phyloP scores from a whole-genome alignment of 805 yeast species.

The Kazachstania viticola region DNA sequence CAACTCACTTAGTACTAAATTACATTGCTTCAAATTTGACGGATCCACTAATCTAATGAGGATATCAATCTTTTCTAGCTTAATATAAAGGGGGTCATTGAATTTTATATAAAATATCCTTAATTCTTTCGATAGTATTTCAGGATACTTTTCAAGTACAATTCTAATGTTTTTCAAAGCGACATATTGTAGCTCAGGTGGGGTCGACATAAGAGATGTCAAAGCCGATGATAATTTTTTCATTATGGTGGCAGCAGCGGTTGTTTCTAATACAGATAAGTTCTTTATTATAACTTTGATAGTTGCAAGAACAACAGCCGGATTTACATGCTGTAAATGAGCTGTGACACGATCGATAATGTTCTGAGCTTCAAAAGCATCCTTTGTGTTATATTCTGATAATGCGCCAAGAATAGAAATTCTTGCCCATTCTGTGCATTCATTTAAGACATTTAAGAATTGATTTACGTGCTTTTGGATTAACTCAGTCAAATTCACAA shows the following conservation, averaged over 20 bases:
- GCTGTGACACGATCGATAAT: constrained; percentile 86
- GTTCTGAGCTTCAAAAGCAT: constrained; percentile 59
- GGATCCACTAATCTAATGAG: constrained; percentile 58
- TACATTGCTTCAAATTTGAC: constrained; percentile 34
- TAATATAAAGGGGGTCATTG: constrained; percentile 70
- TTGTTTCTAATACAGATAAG: constrained; percentile 34
- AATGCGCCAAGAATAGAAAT: constrained; percentile 77
- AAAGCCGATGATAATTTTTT: constrained; percentile 74
- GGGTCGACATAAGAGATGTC: constrained; percentile 75
- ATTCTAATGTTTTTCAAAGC: constrained; percentile 85
- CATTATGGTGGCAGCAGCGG: constrained; percentile 28
- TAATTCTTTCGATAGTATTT: constrained; percentile 61
- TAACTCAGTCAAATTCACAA: constrained; percentile 31
- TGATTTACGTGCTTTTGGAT: constrained; percentile 38
- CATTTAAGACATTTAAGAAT: constrained; percentile 76
- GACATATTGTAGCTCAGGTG: constrained; percentile 92
- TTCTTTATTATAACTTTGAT: constrained; percentile 73
- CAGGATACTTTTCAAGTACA: constrained; percentile 80
- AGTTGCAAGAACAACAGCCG: constrained; percentile 82
- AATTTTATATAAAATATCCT: constrained; percentile 85
- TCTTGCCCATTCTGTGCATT: constrained; percentile 99
- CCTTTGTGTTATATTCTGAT: constrained; percentile 52
- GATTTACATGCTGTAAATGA: constrained; percentile 92
- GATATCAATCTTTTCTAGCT: constrained; percentile 66
- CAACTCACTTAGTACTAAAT: constrained; percentile 52